These are phyloP conservation scores for Cyclotella sp. DNA, from an alignment of 108 stramenopile genomes.

Conservation along the genomic window DNA sequence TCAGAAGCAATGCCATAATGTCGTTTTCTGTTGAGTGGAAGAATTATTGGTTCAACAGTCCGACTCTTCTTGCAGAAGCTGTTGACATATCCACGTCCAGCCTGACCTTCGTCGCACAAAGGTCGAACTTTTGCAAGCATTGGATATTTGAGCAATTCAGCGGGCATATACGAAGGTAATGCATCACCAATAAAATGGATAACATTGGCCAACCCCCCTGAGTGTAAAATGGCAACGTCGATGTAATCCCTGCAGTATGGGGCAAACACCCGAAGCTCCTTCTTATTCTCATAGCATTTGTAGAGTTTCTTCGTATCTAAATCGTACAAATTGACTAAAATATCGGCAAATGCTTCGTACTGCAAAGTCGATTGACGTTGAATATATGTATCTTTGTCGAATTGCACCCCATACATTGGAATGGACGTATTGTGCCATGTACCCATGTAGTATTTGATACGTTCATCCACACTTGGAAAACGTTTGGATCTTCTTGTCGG, in stretches of 20 bases:
- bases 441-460: constrained; percentile 56
- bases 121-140: constrained; percentile 52
- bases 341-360: constrained; percentile 39
- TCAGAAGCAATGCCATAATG: constrained; percentile 39
- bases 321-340: constrained; percentile 49
- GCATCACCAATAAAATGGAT: constrained; percentile 49
- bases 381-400: constrained; percentile 38
- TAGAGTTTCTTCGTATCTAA: constrained; percentile 23
- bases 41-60: constrained; percentile 36
- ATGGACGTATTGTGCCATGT: constrained; percentile 45
- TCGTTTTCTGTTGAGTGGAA: constrained; percentile 49
- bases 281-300: constrained; percentile 45
- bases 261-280: constrained; percentile 32
- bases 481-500: constrained; percentile 31
- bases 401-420: constrained; percentile 41
- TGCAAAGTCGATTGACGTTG: constrained; percentile 49
- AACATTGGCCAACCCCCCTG: constrained; percentile 42
- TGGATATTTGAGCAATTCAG: constrained; percentile 35
- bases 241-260: constrained; percentile 56
- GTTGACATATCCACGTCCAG: constrained; percentile 2
- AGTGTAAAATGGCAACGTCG: constrained; percentile 52
- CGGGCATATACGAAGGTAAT: constrained; percentile 31
- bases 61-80: constrained; percentile 15
- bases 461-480: constrained; percentile 38
- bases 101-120: constrained; percentile 22